Evolutionary conservation across 2,329 filamentous ascomycete species (phyloP).

Genomic region (Penicillium thymicola): DNA sequence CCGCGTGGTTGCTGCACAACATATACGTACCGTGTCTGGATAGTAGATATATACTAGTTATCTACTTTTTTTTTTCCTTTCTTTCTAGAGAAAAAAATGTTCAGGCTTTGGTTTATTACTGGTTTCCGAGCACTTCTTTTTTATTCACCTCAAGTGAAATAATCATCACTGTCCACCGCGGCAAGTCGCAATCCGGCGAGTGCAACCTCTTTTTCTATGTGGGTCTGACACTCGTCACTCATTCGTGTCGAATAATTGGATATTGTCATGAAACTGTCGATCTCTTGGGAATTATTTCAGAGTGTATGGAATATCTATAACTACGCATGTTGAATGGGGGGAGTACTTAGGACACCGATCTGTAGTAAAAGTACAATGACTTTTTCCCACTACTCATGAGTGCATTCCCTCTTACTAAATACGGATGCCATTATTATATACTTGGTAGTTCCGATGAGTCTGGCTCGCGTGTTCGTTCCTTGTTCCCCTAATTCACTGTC

Average conservation of each 20-base stretch:
- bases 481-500: too few species aligned
- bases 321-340: too few species aligned
- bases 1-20: not conserved
- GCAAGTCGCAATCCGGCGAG: not conserved
- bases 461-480: too few species aligned
- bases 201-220: conserved; percentile 6
- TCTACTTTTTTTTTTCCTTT: not conserved
- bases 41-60: not conserved
- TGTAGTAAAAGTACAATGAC: too few species aligned
- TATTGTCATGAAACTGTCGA: not conserved
- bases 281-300: not conserved
- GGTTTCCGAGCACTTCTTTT: not conserved
- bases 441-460: too few species aligned
- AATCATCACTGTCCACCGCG: not conserved
- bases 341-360: too few species aligned
- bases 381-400: too few species aligned
- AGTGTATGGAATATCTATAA: not conserved
- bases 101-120: not conserved
- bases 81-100: not conserved
- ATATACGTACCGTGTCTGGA: not conserved
- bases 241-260: not conserved
- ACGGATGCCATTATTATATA: too few species aligned
- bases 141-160: not conserved
- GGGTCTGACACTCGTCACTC: conserved; percentile 4
- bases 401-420: too few species aligned